phyloP scores from a whole-genome alignment of 805 yeast species.

The Monosporozyma solicola region DNA sequence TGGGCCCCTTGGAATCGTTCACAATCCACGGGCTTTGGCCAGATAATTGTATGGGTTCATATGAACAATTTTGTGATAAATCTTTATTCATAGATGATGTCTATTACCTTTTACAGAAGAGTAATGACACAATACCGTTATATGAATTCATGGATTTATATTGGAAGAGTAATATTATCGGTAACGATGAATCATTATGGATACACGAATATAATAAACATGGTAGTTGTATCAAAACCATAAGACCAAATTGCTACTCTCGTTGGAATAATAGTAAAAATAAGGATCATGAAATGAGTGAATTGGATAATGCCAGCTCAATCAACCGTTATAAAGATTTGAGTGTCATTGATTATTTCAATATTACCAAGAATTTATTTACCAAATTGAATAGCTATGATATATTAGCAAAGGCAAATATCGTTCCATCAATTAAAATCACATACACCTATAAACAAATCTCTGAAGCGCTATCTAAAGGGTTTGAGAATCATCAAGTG shows the following conservation, averaged over 20 bases:
- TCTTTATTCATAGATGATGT: slow-evolving; percentile 47
- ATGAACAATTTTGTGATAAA: slow-evolving; percentile 67
- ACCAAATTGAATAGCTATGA: slow-evolving; percentile 55
- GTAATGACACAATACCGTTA: slow-evolving; percentile 21
- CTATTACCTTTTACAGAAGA: slow-evolving; percentile 37
- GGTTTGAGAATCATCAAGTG: slow-evolving; percentile 45
- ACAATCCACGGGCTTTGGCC: slow-evolving; percentile 89
- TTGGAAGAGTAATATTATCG: slow-evolving; percentile 71
- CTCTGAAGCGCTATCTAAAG: slow-evolving; percentile 40
- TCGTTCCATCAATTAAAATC: slow-evolving; percentile 49
- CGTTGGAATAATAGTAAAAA: slow-evolving; percentile 16
- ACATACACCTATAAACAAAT: slow-evolving; percentile 53
- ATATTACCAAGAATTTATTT: slow-evolving; percentile 49
- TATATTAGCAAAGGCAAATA: slow-evolving; percentile 59
- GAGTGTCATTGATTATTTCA: slow-evolving; percentile 61
- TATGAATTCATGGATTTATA: slow-evolving; percentile 44
- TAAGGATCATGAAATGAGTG: no score
- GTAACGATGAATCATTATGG: slow-evolving; percentile 68
- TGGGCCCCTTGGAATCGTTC: slow-evolving; percentile 62
- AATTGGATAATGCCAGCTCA: not conserved
- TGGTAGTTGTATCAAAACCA: slow-evolving; percentile 82
- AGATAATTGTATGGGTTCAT: slow-evolving; percentile 77
- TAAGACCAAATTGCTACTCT: slow-evolving; percentile 63
- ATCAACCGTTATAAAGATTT: slow-evolving; percentile 3
- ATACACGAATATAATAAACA: slow-evolving; percentile 89